Conservation (phyloP, 495 filamentous ascomycete species). For the Podospora pseudocomata region DNA sequence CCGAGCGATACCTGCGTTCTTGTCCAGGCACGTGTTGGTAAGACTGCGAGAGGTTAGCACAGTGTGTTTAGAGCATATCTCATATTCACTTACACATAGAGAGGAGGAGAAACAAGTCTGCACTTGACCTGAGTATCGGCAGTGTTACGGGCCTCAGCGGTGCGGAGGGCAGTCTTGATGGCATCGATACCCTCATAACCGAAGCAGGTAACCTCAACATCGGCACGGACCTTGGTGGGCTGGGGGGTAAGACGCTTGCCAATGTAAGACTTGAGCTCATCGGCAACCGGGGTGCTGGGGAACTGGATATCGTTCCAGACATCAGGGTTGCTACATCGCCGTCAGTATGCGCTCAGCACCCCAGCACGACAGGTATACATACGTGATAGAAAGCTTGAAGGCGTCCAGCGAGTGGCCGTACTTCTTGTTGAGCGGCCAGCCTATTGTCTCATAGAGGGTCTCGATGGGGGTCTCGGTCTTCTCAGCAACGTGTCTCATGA, state of each 20-base stretch:
- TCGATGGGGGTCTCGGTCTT: slow-evolving; percentile 93
- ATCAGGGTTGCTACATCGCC: slow-evolving; percentile 70
- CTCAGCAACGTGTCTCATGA: slow-evolving; percentile 96
- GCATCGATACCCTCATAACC: slow-evolving; percentile 98
- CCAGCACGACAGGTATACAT: slow-evolving; percentile 30
- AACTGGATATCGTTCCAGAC: slow-evolving; percentile 93
- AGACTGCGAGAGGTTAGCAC: slow-evolving; percentile 33
- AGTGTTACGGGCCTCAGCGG: slow-evolving; percentile 84
- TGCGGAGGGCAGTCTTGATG: slow-evolving; percentile 83
- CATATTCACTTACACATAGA: slow-evolving; percentile 62
- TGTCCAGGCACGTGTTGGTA: slow-evolving; percentile 91
- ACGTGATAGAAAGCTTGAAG: slow-evolving; percentile 99
- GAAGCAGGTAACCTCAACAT: slow-evolving; percentile 98
- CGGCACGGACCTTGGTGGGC: slow-evolving; percentile 95
- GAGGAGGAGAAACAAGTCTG: slow-evolving; percentile 88
- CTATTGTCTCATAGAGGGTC: slow-evolving; percentile 86
- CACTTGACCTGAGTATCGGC: slow-evolving; percentile 91
- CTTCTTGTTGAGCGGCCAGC: slow-evolving; percentile 95
- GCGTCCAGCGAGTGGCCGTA: slow-evolving; percentile 96
- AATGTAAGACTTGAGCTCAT: slow-evolving; percentile 89
- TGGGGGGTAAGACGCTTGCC: slow-evolving; percentile 93
- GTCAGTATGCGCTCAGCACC: neutral
- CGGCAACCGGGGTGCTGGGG: slow-evolving; percentile 76
- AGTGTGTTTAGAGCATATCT: no score
- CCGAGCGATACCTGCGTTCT: slow-evolving; percentile 74